Evolutionary conservation across 2,329 filamentous ascomycete genomes (phyloP).

Genomic region (Fusarium oligoseptatum): DNA sequence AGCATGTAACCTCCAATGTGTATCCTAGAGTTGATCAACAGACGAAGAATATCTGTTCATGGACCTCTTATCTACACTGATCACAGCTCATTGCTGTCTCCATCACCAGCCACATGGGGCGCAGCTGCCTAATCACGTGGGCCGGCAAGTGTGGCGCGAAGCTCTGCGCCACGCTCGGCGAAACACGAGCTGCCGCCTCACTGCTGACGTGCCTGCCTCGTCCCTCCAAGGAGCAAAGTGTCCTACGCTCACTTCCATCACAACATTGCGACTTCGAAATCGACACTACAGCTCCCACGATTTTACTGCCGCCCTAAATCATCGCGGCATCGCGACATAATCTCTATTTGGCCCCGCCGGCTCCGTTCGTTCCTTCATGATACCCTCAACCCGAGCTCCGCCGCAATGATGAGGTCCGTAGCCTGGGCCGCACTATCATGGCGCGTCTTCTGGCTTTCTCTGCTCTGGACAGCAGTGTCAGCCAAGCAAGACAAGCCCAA

Average conservation of each 20-base stretch:
- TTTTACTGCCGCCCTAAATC: slow-evolving; percentile 2
- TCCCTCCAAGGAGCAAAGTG: slow-evolving; percentile 41
- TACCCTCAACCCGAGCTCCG: slow-evolving; percentile 47
- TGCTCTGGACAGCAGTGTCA: slow-evolving; percentile 55
- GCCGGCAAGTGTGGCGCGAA: slow-evolving; percentile 39
- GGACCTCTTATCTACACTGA: not conserved
- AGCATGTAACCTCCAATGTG: not conserved
- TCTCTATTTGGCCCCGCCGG: slow-evolving; percentile 10
- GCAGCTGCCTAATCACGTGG: slow-evolving; percentile 21
- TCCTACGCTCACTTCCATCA: slow-evolving; percentile 38
- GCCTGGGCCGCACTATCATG: slow-evolving; percentile 62
- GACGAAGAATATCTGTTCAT: not conserved
- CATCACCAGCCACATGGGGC: slow-evolving; percentile 7
- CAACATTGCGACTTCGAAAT: slow-evolving; percentile 19
- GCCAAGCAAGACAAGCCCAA: slow-evolving; percentile 76
- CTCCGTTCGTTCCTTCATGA: slow-evolving; percentile 57
- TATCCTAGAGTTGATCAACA: not conserved
- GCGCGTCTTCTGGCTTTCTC: slow-evolving; percentile 66
- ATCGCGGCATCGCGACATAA: slow-evolving; percentile 13
- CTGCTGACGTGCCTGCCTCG: slow-evolving; percentile 43
- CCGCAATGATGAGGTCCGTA: slow-evolving; percentile 68
- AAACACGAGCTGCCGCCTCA: slow-evolving; percentile 45
- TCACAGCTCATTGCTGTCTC: not conserved
- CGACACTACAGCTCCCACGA: slow-evolving; percentile 20
- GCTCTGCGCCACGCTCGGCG: slow-evolving; percentile 41